Percentiles rank a stretch among this genome's conserved stretches.
phyloP scores from a whole-genome alignment of 176 grass and related monocot genomes.

The Dendrocalamus sinicus region DNA sequence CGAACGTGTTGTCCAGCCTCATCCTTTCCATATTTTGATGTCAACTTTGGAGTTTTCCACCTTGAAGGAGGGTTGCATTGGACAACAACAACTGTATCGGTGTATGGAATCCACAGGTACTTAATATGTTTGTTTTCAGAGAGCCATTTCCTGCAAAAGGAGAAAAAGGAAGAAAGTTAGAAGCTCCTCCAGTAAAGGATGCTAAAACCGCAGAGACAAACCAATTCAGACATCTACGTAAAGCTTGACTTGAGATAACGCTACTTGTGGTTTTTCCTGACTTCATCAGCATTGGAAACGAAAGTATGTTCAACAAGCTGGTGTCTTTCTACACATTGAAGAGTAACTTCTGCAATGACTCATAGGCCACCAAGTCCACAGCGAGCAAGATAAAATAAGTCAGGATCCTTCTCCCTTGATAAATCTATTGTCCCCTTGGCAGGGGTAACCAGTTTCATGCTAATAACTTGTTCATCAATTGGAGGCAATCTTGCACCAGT shows the following conservation, averaged over 20 bases:
- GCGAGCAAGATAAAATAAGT: slow-evolving; percentile 88
- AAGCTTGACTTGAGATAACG: slow-evolving; percentile 4
- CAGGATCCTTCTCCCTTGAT: slow-evolving; percentile 82
- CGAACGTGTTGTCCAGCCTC: slow-evolving; percentile 79
- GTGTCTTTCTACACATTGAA: slow-evolving; percentile 82
- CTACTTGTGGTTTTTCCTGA: slow-evolving; percentile 97
- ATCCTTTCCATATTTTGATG: slow-evolving; percentile 75
- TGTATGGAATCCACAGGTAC: slow-evolving; percentile 89
- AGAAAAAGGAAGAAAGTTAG: slow-evolving; percentile 21
- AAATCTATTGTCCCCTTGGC: slow-evolving; percentile 82
- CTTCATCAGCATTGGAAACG: slow-evolving; percentile 71
- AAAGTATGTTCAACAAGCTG: slow-evolving; percentile 93
- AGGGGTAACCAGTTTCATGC: slow-evolving; percentile 96
- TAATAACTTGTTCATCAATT: slow-evolving; percentile 91
- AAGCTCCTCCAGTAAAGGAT: slow-evolving; percentile 24
- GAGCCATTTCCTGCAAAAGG: slow-evolving; percentile 80
- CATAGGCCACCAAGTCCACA: slow-evolving; percentile 85
- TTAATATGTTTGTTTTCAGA: slow-evolving; percentile 88
- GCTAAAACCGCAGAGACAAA: slow-evolving; percentile 21
- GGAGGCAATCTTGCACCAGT: slow-evolving; percentile 88
- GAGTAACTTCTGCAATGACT: slow-evolving; percentile 79
- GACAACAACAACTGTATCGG: slow-evolving; percentile 74
- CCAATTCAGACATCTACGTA: slow-evolving; percentile 18
- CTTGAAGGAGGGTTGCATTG: slow-evolving; percentile 82
- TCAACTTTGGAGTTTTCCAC: slow-evolving; percentile 73